Evolutionary conservation across 179 eudicot genomes (phyloP).

Genomic region (Corrigiola litoralis): DNA sequence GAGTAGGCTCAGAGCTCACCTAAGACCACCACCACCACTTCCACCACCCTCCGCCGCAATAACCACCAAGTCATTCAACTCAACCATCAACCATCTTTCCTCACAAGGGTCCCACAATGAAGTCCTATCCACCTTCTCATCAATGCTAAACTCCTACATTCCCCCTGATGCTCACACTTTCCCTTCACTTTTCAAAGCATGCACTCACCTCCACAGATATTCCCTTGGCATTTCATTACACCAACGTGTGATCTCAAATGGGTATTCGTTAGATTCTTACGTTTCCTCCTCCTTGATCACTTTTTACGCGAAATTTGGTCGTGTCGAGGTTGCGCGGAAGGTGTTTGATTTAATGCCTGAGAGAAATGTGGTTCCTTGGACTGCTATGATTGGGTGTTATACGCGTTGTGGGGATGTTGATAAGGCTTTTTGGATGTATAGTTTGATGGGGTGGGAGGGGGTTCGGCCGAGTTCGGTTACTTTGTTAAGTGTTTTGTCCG

Average conservation of each 20-base stretch:
- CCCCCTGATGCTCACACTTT: conserved; percentile 64
- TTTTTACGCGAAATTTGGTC: conserved; percentile 50
- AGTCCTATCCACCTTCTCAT: conserved; percentile 51
- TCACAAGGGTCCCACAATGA: conserved; percentile 41
- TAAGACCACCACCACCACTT: conserved; percentile 22
- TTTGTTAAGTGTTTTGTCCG: conserved; percentile 49
- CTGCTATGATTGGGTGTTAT: conserved; percentile 74
- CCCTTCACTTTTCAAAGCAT: conserved; percentile 76
- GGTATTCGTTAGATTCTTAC: conserved; percentile 64
- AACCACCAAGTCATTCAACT: conserved; percentile 49
- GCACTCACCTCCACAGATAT: conserved; percentile 44
- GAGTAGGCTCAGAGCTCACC: conserved; percentile 43
- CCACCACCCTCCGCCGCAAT: conserved; percentile 13
- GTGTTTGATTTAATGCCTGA: conserved; percentile 73
- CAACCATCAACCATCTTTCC: conserved; percentile 59
- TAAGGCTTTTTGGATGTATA: conserved; percentile 44
- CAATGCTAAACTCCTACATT: conserved; percentile 49
- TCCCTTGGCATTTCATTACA: conserved; percentile 58
- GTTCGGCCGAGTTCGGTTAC: conserved; percentile 54
- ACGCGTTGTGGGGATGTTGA: conserved; percentile 38
- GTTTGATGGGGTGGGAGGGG: conserved; percentile 55
- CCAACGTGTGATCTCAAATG: conserved; percentile 42
- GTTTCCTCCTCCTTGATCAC: conserved; percentile 62
- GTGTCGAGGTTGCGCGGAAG: conserved; percentile 39
- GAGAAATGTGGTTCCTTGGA: conserved; percentile 77